Percentiles rank a stretch among this genome's conserved stretches.
Conservation (phyloP, 164 flowering plant species). For the Nymphaea thermarum region DNA sequence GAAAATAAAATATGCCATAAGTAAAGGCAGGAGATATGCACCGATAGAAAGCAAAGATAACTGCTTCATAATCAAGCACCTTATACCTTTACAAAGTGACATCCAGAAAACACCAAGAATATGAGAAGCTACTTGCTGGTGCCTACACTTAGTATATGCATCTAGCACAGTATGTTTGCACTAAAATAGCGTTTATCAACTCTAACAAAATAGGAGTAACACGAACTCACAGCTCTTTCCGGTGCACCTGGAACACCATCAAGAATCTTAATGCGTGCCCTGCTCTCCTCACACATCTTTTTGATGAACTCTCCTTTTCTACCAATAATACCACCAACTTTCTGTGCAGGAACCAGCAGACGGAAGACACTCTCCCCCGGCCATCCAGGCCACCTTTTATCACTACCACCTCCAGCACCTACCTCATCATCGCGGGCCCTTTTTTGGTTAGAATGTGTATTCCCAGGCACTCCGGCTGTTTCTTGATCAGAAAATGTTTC, state of each 20-base stretch:
- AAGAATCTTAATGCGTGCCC: slow-evolving; percentile 80
- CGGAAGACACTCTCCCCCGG: slow-evolving; percentile 82
- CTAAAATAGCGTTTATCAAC: background rate
- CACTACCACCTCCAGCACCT: background rate
- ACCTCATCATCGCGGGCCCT: background rate
- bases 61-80: too few relatives aligned
- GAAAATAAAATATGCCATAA: too few relatives aligned
- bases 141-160: too few relatives aligned
- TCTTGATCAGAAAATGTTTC: background rate
- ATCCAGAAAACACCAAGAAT: too few relatives aligned
- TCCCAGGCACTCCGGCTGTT: background rate
- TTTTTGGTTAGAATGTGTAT: background rate
- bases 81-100: too few relatives aligned
- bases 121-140: too few relatives aligned
- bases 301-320: slow-evolving; percentile 85
- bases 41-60: too few relatives aligned
- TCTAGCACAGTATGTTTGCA: too few relatives aligned
- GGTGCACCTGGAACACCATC: slow-evolving; percentile 54
- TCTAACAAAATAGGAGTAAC: background rate
- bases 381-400: slow-evolving; percentile 84
- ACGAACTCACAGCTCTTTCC: slow-evolving; percentile 63
- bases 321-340: slow-evolving; percentile 91
- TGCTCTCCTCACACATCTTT: slow-evolving; percentile 85
- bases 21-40: too few relatives aligned
- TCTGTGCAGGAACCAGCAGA: slow-evolving; percentile 63